phyloP scores from a whole-genome alignment of 805 yeast species.

The Yarrowia hollandica region DNA sequence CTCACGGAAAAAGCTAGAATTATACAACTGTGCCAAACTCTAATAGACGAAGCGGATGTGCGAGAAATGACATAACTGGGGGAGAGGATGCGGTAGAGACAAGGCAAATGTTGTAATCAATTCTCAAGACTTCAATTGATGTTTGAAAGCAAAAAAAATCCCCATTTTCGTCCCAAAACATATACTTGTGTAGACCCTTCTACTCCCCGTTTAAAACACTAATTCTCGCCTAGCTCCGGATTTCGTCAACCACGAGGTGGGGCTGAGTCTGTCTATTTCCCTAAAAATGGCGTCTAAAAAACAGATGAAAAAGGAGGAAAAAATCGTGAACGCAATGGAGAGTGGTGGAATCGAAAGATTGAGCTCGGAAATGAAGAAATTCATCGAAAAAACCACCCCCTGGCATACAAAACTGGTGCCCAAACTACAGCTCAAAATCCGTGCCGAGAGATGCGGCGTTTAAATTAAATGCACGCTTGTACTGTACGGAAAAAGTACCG shows the following conservation, averaged over 20 bases:
- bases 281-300: neutral
- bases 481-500: too few relatives aligned
- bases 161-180: neutral
- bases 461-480: too few relatives aligned
- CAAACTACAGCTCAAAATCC: too few relatives aligned
- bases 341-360: too few relatives aligned
- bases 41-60: neutral
- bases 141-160: neutral
- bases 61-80: neutral
- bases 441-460: too few relatives aligned
- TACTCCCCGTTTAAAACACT: neutral
- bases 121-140: neutral
- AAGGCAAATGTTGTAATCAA: neutral
- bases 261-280: neutral
- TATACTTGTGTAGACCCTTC: too few relatives aligned
- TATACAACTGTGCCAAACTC: neutral
- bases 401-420: too few relatives aligned
- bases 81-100: neutral
- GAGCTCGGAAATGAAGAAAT: neutral
- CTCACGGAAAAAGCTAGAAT: slow-evolving; percentile 5
- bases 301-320: neutral
- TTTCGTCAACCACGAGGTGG: slow-evolving; percentile 5
- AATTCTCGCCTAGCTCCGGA: too few relatives aligned
- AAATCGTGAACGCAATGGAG: neutral
- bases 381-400: too few relatives aligned